Evolutionary conservation across 495 filamentous ascomycete species (phyloP).

Genomic region (Lindgomyces ingoldianus): DNA sequence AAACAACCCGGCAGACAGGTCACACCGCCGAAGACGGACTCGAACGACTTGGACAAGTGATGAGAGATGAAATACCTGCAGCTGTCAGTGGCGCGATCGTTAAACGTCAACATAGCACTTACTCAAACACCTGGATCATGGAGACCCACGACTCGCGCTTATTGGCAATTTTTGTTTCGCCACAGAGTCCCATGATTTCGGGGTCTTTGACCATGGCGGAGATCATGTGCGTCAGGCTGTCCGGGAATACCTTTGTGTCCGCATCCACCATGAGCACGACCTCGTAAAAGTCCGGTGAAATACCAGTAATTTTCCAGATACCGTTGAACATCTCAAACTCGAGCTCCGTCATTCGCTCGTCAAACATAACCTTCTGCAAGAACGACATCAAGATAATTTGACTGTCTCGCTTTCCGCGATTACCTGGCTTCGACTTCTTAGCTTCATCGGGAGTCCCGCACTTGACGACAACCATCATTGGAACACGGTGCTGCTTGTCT

Average conservation of each 20-base stretch:
- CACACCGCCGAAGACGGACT: slow-evolving; percentile 98
- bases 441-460: slow-evolving; percentile 89
- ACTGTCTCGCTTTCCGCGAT: slow-evolving; percentile 96
- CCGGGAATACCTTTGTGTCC: slow-evolving; percentile 98
- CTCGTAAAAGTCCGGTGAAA: slow-evolving; percentile 97
- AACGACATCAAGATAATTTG: slow-evolving; percentile 99
- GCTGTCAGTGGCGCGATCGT: slow-evolving; percentile 36
- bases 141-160: slow-evolving; percentile 92
- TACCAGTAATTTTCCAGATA: slow-evolving; percentile 96
- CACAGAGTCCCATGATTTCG: slow-evolving; percentile 98
- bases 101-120: slow-evolving; percentile 36
- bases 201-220: slow-evolving; percentile 99
- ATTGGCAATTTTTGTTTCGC: slow-evolving; percentile 99
- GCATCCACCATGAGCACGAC: slow-evolving; percentile 98
- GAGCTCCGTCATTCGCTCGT: slow-evolving; percentile 99
- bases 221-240: slow-evolving; percentile 97
- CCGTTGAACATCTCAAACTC: slow-evolving; percentile 99
- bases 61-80: slow-evolving; percentile 91
- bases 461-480: slow-evolving; percentile 97
- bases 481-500: slow-evolving; percentile 96
- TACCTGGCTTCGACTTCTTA: slow-evolving; percentile 81
- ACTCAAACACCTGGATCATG: slow-evolving; percentile 99
- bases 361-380: slow-evolving; percentile 99
- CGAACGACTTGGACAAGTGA: slow-evolving; percentile 94
- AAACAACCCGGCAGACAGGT: slow-evolving; percentile 99